Evolutionary conservation across 1,139 yeast genomes (phyloP), one percentile per base, ranked within the genome.

Genomic region (Debaryomyces robertsiae): DNA sequence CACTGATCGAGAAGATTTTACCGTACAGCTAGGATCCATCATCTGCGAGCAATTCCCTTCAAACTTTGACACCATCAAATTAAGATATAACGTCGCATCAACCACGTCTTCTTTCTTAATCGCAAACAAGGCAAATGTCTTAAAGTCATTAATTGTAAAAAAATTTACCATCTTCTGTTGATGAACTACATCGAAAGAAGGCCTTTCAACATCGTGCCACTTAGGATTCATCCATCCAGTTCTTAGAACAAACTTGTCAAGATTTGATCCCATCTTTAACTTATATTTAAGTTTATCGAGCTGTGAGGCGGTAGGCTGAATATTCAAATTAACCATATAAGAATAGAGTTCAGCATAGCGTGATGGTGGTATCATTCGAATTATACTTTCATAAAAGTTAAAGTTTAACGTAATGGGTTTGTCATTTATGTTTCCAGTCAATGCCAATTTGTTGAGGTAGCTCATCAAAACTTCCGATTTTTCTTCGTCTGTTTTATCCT

Each of bases 201-300:
- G 41, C 23, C 49, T 48, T 14, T 57, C 50, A 1, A 65, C 57
- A 42, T 69, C 60, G 42, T 67, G 72, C 74, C 75, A 70, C 41
- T 58, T 61, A 1, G 75, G 65, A 27, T 60, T 50, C 3, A 64
- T 38, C 44, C 58, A 52, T 0, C 78, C 78, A 1, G 77, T 70
- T 38, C 71, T 52, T 3, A 63, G 62, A 3, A 69, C 56, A 42
- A 61, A 66, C 33, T 57, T 56, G 3, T 70, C 72, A 17, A 63
- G 42, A 31, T 60, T 58, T 2, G 65, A 54, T 1, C 75, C 74
- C 6, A 44, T 46, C 25, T 54, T 42, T 13, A 72, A 52, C 2
- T 49, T 50, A 13, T 47, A 47, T 36, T 63, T 67, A 14, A 72
- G 42, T 1, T 38, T 23, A n/a, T 52, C 46, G 1, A 44, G 43